These are phyloP conservation scores for Globisporangium spiculum DNA, from an alignment of 352 stramenopile genomes.

Conservation along the genomic window DNA sequence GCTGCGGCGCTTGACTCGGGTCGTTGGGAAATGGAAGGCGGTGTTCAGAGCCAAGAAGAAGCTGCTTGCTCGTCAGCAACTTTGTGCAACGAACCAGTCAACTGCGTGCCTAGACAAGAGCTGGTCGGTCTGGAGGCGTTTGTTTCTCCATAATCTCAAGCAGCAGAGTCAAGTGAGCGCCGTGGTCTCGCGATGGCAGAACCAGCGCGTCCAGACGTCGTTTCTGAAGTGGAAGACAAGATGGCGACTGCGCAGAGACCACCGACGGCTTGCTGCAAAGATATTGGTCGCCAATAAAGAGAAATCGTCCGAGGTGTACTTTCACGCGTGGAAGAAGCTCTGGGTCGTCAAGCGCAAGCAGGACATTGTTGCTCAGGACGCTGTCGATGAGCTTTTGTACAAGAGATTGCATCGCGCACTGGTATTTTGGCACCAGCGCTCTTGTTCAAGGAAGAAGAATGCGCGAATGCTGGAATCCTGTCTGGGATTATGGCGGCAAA, in stretches of 20 bases:
- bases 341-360: background rate
- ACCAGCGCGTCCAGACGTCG: constrained; percentile 18
- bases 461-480: background rate
- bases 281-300: constrained; percentile 17
- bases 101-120: background rate
- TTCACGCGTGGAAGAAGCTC: constrained; percentile 25
- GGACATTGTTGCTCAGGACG: background rate
- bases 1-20: background rate
- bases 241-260: constrained; percentile 28
- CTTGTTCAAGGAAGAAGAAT: background rate
- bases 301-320: constrained; percentile 20
- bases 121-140: constrained; percentile 24
- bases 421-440: constrained; percentile 2
- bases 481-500: constrained; percentile 20
- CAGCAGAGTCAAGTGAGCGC: constrained; percentile 18
- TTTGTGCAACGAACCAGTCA: background rate
- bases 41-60: constrained; percentile 5
- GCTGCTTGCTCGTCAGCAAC: background rate
- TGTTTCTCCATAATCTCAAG: constrained; percentile 13
- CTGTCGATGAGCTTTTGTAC: background rate
- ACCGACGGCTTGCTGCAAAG: constrained; percentile 23
- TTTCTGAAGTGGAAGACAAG: constrained; percentile 37
- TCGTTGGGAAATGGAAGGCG: constrained; percentile 22
- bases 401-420: constrained; percentile 14
- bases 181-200: constrained; percentile 27